These are phyloP conservation scores for Bisporella sp. DNA, from an alignment of 2,329 filamentous ascomycete species.

Conservation along the genomic window DNA sequence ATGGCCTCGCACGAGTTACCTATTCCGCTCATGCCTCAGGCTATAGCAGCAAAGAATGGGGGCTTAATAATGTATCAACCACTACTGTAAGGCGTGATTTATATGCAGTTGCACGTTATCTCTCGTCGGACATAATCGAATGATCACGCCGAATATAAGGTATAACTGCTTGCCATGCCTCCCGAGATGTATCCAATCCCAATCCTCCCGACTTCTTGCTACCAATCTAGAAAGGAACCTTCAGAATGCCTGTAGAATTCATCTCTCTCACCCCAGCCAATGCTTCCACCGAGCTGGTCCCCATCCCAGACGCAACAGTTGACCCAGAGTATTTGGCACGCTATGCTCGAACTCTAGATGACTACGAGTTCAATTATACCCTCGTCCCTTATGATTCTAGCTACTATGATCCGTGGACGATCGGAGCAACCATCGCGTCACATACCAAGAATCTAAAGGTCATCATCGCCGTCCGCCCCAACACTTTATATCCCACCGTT, in stretches of 20 bases:
- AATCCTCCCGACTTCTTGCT: too few species aligned
- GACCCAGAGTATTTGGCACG: conserved; percentile 49
- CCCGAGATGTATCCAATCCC: too few species aligned
- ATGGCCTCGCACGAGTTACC: too few species aligned
- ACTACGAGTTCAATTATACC: conserved; percentile 56
- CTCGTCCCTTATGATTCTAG: conserved; percentile 52
- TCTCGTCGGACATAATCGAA: too few species aligned
- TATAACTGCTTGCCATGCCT: too few species aligned
- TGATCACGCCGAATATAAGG: too few species aligned
- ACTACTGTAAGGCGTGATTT: too few species aligned
- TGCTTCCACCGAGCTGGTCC: conserved; percentile 45
- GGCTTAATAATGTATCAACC: too few species aligned
- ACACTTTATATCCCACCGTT: conserved; percentile 55
- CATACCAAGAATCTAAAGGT: conserved; percentile 52
- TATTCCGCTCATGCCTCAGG: too few species aligned
- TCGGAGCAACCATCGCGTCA: conserved; percentile 49
- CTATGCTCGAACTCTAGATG: conserved; percentile 50
- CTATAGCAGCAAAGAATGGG: too few species aligned
- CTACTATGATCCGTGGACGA: conserved; percentile 49
- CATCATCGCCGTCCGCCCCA: conserved; percentile 55
- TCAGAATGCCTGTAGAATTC: conserved; percentile 44
- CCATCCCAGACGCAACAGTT: conserved; percentile 44
- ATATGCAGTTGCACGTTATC: too few species aligned
- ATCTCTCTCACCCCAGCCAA: conserved; percentile 53
- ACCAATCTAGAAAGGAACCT: neutral